A percentile compares a stretch with the other conserved stretches of the same genome.
Evolutionary conservation across 192 early-diverging fungal species (phyloP).

Genomic region (Coemansia sp.): DNA sequence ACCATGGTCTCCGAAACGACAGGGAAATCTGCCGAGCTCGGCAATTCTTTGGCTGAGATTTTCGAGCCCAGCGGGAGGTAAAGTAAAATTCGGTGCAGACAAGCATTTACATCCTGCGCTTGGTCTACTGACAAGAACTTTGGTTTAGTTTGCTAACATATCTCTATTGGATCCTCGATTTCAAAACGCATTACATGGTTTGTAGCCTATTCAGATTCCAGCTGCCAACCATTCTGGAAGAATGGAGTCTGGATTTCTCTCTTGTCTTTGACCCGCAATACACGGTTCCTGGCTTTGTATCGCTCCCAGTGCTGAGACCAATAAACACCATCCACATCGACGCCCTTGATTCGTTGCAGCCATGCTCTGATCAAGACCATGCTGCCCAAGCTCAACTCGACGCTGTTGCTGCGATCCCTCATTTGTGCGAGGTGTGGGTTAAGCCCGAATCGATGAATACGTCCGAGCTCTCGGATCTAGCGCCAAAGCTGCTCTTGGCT

Average conservation of each 20-base stretch:
- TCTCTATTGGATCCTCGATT: no score
- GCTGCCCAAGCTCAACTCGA: neutral
- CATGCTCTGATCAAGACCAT: neutral
- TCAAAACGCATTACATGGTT: neutral
- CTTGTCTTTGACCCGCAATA: slow-evolving; percentile 30
- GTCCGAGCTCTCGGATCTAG: slow-evolving; percentile 3
- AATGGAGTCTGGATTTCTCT: slow-evolving; percentile 25
- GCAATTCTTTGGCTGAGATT: slow-evolving; percentile 2
- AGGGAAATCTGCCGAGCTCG: slow-evolving; percentile 2
- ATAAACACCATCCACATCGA: slow-evolving; percentile 28
- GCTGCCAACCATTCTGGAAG: slow-evolving; percentile 25
- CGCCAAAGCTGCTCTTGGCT: slow-evolving; percentile 15
- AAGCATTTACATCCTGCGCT: no score
- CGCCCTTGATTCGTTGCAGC: slow-evolving; percentile 22
- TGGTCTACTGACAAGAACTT: no score
- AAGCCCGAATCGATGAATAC: neutral
- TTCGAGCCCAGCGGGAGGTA: slow-evolving; percentile 20
- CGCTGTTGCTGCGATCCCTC: neutral
- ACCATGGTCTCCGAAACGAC: slow-evolving; percentile 10
- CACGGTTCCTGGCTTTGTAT: slow-evolving; percentile 2
- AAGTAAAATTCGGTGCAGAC: no score
- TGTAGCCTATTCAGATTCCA: slow-evolving; percentile 21
- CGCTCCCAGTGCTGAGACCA: slow-evolving; percentile 1
- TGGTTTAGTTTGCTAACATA: no score
- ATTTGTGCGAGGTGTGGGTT: slow-evolving; percentile 42